Evolutionary conservation across 2,329 filamentous ascomycete species (phyloP), one percentile per base, ranked within the genome.

Genomic region (Scedosporium dehoogii): DNA sequence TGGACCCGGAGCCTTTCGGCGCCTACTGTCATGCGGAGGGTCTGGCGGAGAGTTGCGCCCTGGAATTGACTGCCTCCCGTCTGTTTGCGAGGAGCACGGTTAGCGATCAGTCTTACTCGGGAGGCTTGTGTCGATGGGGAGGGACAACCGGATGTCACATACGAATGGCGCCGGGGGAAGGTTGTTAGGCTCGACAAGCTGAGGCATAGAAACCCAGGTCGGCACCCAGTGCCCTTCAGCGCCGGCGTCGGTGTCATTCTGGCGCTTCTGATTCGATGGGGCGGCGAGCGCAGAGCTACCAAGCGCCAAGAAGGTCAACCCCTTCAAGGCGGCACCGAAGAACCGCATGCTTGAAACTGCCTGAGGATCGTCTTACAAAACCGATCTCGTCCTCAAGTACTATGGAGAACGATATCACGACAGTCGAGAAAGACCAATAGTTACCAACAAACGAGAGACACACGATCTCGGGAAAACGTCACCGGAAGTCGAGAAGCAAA

Each of bases 151-250:
- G n/a, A n/a, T n/a, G n/a, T n/a, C n/a, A n/a, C n/a, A 60, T 76
- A 83, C 82, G 68, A 85, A 89, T 51, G 84, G 82, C 2, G 78
- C 70, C 0, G 81, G 81, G 9, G 86, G 85, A 21, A 89, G 75
- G 66, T 88, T 89, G 57, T 73, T 76, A 9, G 78, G 79, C 68
- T 89, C 86, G 1, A 84, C 84, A 48, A 86, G 73, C 69, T 88
- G 85, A 0, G 85, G 85, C 85, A 88, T 88, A 2, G 83, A 77
- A 0, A 82, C 81, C 86, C 85, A 89, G 1, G 81, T 84, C 64
- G 83, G 79, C 5, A 86, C 80, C 85, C 85, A 88, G 66, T 85
- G 82, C 44, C 27, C 27, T 23, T 59, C 60, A 23, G 53, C 33
- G 12, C 58, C 58, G 55, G 53, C 33, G 12, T 62, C 58, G 53